phyloP scores from a whole-genome alignment of 176 grass and related monocot species.

The Zea luxurians region DNA sequence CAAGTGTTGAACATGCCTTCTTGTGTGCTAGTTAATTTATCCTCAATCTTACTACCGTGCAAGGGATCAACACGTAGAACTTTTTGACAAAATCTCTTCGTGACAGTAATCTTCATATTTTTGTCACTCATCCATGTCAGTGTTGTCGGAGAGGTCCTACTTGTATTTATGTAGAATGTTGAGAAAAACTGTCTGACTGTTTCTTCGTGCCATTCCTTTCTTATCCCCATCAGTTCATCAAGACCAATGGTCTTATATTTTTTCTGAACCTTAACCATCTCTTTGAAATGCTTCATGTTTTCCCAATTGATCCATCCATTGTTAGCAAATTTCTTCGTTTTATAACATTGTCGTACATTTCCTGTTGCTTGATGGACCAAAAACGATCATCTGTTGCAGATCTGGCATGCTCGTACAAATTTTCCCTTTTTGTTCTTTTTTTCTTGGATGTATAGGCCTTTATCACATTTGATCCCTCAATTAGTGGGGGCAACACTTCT shows the following conservation, averaged over 20 bases:
- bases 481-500: too few species aligned
- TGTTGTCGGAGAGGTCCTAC: not conserved
- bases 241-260: not conserved
- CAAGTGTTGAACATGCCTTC: too few species aligned
- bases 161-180: not conserved
- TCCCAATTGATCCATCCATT: conserved; percentile 4
- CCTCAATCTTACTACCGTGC: too few species aligned
- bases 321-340: not conserved
- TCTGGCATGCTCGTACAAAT: not conserved
- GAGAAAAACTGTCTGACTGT: not conserved
- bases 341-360: not conserved
- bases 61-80: not conserved
- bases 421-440: not conserved
- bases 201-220: not conserved
- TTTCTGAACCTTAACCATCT: not conserved
- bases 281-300: not conserved
- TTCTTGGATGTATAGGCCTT: too few species aligned
- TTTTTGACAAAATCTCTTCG: not conserved
- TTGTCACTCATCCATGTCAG: not conserved
- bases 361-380: not conserved
- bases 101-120: conserved; percentile 10
- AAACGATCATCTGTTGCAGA: not conserved
- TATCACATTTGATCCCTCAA: too few species aligned
- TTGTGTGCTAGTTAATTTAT: too few species aligned
- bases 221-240: not conserved